Percentiles rank a stretch among this genome's conserved stretches.
Conservation (phyloP, 139 green algal species). For the Mychonastes homosphaera region DNA sequence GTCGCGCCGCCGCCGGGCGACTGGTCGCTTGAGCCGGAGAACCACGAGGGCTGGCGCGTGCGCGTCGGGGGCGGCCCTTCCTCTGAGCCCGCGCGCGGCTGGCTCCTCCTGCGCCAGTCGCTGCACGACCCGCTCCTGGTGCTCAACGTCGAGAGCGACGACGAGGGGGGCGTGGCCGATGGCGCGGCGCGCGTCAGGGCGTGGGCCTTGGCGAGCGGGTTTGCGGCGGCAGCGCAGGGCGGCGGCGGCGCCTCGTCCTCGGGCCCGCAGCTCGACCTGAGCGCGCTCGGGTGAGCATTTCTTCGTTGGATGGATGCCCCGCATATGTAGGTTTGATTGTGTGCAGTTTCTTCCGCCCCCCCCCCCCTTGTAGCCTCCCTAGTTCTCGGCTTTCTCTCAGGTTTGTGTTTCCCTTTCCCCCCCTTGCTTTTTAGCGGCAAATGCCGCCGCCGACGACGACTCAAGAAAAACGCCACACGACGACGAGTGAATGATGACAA, state of each 20-base stretch:
- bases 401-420: too few relatives aligned
- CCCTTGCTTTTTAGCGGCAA: too few relatives aligned
- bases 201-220: neutral
- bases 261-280: too few relatives aligned
- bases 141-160: constrained; percentile 64
- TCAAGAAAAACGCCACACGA: neutral
- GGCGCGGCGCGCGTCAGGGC: constrained; percentile 2
- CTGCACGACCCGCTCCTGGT: constrained; percentile 85
- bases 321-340: too few relatives aligned
- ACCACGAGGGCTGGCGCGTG: constrained; percentile 81
- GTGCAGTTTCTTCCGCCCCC: too few relatives aligned
- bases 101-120: constrained; percentile 75
- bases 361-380: too few relatives aligned
- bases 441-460: neutral
- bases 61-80: constrained; percentile 59
- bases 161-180: constrained; percentile 36
- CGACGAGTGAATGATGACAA: too few relatives aligned
- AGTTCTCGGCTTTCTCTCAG: too few relatives aligned
- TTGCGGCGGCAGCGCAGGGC: neutral
- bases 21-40: constrained; percentile 64
- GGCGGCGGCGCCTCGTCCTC: too few relatives aligned
- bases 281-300: too few relatives aligned
- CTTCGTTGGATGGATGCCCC: too few relatives aligned
- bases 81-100: constrained; percentile 64
- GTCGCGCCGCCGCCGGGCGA: neutral